A percentile compares a stretch with the other conserved stretches of the same genome.
These are phyloP conservation scores for Chrysoporthe cubensis DNA, from an alignment of 2,329 filamentous ascomycete genomes.

Conservation along the genomic window DNA sequence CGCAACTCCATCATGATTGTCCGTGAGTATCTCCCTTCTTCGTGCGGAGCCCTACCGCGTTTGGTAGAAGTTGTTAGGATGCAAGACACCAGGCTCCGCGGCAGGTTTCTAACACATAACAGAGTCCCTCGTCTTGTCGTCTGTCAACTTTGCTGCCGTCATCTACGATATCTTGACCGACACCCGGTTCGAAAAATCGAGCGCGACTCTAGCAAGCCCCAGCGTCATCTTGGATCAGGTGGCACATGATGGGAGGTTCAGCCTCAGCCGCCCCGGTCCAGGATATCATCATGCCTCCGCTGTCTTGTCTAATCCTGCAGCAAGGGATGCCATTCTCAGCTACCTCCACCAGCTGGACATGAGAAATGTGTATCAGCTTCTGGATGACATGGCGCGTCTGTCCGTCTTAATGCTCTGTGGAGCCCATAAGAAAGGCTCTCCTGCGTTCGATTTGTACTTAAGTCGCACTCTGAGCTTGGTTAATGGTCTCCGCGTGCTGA, in stretches of 20 bases:
- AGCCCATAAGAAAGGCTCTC: constrained; percentile 31
- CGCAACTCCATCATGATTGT: constrained; percentile 31
- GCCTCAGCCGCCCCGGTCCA: constrained; percentile 33
- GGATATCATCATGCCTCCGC: constrained; percentile 31
- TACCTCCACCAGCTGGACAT: constrained; percentile 32
- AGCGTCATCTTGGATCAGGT: constrained; percentile 31
- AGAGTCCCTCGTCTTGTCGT: constrained; percentile 1
- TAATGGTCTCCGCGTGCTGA: constrained; percentile 30
- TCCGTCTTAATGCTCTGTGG: constrained; percentile 32
- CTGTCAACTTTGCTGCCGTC: neutral
- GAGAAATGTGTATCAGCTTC: constrained; percentile 22
- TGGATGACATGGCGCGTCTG: constrained; percentile 31
- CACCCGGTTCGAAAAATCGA: constrained; percentile 6
- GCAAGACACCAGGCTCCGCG: neutral
- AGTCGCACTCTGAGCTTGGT: constrained; percentile 31
- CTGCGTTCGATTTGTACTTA: constrained; percentile 35
- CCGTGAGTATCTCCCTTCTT: neutral
- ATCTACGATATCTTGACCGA: neutral
- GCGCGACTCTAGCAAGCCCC: constrained; percentile 28
- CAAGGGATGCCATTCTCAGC: constrained; percentile 31
- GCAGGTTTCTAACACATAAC: neutral
- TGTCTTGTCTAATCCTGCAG: constrained; percentile 29
- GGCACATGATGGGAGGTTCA: constrained; percentile 34
- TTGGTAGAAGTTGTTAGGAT: neutral
- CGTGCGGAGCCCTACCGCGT: neutral